These are phyloP conservation scores for Cymbomonas tetramitiformis DNA, from an alignment of 139 green algal genomes.

Conservation along the genomic window DNA sequence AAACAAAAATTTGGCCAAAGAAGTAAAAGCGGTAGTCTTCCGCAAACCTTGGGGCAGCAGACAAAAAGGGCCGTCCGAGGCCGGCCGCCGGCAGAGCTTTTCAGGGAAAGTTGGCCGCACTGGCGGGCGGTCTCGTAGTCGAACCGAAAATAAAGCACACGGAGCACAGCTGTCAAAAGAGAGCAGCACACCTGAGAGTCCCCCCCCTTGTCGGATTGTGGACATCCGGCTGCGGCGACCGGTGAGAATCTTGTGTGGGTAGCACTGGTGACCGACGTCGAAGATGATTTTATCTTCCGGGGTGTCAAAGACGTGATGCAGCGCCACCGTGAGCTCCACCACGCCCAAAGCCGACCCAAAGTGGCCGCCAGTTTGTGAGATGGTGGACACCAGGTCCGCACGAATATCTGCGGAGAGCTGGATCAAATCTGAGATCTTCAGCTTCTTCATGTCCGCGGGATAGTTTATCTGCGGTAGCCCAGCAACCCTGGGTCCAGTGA, in stretches of 20 bases:
- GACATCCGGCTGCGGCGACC: slow-evolving; percentile 71
- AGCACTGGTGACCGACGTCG: slow-evolving; percentile 89
- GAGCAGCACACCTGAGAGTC: slow-evolving; percentile 68
- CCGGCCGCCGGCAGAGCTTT: no score
- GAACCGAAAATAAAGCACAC: neutral
- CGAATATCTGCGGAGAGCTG: slow-evolving; percentile 91
- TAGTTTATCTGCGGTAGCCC: slow-evolving; percentile 4
- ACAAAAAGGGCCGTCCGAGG: no score
- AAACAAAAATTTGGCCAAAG: neutral
- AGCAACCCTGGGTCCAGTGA: neutral
- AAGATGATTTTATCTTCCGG: slow-evolving; percentile 91
- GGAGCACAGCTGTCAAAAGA: neutral
- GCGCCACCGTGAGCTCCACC: slow-evolving; percentile 88
- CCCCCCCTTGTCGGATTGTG: slow-evolving; percentile 77
- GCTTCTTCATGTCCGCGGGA: slow-evolving; percentile 72
- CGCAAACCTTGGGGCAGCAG: neutral
- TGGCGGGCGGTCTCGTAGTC: no score
- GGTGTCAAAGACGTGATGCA: slow-evolving; percentile 95
- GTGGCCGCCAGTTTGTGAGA: slow-evolving; percentile 82
- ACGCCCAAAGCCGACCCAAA: slow-evolving; percentile 85
- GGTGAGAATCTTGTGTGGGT: slow-evolving; percentile 97
- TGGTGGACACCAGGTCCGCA: slow-evolving; percentile 81
- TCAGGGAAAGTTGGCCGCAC: no score
- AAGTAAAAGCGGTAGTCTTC: neutral
- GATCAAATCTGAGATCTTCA: slow-evolving; percentile 39